Base-by-base conservation (phyloP, 345 rosid genomes). In the Kandelia obovata region DNA sequence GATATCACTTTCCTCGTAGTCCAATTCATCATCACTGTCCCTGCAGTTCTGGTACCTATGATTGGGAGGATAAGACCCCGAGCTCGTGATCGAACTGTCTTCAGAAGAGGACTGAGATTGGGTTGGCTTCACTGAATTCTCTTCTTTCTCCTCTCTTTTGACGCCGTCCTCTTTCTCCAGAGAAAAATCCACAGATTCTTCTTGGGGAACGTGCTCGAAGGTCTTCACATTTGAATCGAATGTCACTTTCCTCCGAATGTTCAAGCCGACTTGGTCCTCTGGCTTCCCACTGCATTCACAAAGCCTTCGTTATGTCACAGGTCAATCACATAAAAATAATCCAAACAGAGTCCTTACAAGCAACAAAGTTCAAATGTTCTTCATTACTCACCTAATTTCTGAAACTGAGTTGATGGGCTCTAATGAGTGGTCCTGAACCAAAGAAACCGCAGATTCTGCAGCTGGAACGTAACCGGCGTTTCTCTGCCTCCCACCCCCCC, bases 191-290 rank as follows among this genome's bases (percentile, higher is more conserved):
- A 67, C 66, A 11, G 78, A 80, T 71, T 88, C 90, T 58, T 83
- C 73, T 9, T 73, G 37, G 19, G 58, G 76, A 77, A 84, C 79
- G 62, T 76, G 87, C 56, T 92, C 98, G 66, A 87, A 85, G 15
- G 96, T 83, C 72, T 65, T 77, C 77, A 92, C 83, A 75, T 85
- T 66, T 31, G 88, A 72, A 75, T 90, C 88, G 58, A 92, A 96
- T 1, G 94, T 89, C 20, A 92, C 99, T 82, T 84, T 92, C 84
- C 88, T 92, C 27, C 77, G 68, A 75, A 76, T 27, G 75, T 76
- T 72, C 71, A 69, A 75, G 74, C 79, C 72, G 58, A 76, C 67
- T 69, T 67, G 80, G 69, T 80, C 85, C 78, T 85, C 88, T 30
- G 76, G 73, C 60, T 87, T 77, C 60, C 77, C 79, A 60, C 88